Conservation (phyloP, 768 basidiomycete species). For the Trametes sanguinea region DNA sequence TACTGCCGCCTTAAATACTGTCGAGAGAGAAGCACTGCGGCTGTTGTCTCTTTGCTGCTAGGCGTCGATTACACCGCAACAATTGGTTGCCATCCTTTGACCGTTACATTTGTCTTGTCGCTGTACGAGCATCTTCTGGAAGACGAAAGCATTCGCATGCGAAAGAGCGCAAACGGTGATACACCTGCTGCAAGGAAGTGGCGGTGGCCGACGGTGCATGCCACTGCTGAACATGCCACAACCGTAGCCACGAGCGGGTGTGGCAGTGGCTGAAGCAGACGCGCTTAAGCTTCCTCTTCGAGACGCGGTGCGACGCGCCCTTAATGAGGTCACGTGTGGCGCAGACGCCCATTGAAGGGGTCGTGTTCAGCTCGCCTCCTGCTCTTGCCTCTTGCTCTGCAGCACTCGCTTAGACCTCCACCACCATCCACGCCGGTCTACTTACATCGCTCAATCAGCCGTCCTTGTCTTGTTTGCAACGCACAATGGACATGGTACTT, state of each 20-base stretch:
- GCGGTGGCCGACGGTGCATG: no score
- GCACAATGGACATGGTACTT: constrained; percentile 22
- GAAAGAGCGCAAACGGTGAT: no score
- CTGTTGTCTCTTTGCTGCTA: no score
- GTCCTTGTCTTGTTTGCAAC: not conserved
- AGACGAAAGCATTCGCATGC: no score
- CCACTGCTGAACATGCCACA: no score
- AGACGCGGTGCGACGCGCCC: constrained; percentile 14
- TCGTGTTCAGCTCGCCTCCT: constrained; percentile 16
- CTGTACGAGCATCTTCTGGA: no score
- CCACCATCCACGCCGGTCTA: constrained; percentile 4
- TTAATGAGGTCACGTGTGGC: constrained; percentile 17
- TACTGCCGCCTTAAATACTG: not conserved
- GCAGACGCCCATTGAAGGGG: constrained; percentile 16
- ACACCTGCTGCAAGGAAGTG: no score
- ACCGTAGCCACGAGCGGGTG: not conserved
- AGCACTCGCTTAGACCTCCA: constrained; percentile 2
- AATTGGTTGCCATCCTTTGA: no score
- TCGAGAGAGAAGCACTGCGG: no score
- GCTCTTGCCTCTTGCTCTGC: constrained; percentile 1
- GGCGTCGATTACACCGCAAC: no score
- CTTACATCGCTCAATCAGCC: not conserved
- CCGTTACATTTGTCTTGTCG: no score
- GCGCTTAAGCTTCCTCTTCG: no score
- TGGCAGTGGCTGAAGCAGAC: not conserved